Conservation (phyloP, 768 basidiomycete species). For the Leccinellum rugosiceps region DNA sequence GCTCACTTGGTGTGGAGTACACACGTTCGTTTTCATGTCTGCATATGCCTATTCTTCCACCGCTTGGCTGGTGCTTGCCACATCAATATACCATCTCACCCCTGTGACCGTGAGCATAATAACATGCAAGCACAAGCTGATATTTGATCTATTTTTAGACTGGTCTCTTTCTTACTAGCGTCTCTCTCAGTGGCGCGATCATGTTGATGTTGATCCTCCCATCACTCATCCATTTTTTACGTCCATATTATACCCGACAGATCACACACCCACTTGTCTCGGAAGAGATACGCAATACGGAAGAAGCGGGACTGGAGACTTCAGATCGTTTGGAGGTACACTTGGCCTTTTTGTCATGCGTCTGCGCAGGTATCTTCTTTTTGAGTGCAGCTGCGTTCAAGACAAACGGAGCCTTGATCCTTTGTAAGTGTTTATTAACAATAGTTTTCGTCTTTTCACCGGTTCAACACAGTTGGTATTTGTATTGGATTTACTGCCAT, state of each 20-base stretch:
- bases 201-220: constrained; percentile 21
- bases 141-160: constrained; percentile 15
- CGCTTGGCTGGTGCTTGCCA: constrained; percentile 23
- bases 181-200: constrained; percentile 17
- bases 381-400: constrained; percentile 12
- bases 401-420: constrained; percentile 2
- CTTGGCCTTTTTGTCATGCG: constrained; percentile 20
- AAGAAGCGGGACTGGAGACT: constrained; percentile 1
- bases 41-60: constrained; percentile 12
- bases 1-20: constrained; percentile 27
- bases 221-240: constrained; percentile 19
- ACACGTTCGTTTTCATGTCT: constrained; percentile 21
- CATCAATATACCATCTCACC: constrained; percentile 25
- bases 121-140: background rate
- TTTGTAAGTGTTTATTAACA: constrained; percentile 10
- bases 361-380: constrained; percentile 9
- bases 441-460: background rate
- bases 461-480: constrained; percentile 9
- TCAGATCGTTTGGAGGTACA: constrained; percentile 31
- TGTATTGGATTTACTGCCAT: constrained; percentile 14
- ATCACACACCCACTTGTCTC: background rate
- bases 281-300: background rate
- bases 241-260: constrained; percentile 22
- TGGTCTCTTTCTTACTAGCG: constrained; percentile 23
- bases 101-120: constrained; percentile 22